Evolutionary conservation across 2,329 filamentous ascomycete species (phyloP), one percentile per base, ranked within the genome.

Genomic region (Stemphylium vesicarium): DNA sequence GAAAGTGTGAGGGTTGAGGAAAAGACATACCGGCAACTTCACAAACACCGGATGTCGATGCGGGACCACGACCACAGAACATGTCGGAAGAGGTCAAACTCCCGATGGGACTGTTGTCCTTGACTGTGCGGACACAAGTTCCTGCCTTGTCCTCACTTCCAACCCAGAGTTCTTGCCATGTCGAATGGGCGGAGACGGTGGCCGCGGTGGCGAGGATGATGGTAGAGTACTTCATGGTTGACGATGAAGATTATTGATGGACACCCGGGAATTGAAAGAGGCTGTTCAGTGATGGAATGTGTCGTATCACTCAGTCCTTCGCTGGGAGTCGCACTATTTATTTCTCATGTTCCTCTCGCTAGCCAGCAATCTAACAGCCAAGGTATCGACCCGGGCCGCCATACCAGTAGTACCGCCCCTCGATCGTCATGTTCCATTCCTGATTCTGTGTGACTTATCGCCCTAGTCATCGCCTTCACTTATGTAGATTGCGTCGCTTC

Each of bases 101-200:
- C 12, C 63, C 36, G 42, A 75, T 67, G 6, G 72, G 72, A 45
- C 61, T 71, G 63, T 75, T 75, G 68, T 75, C 69, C 53, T 67
- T 66, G 57, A 75, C 72, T 15, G 62, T 68, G 16, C 72, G 65
- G 8, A 66, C 59, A 50, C 72, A 75, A 8, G 60, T 68, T 6
- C 57, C 62, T 3, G 44, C 63, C 52, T 73, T 69, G 54, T 76
- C 73, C 43, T 59, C 61, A 39, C 54, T 65, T 31, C 73, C 73
- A 51, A 75, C 71, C 73, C 73, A 76, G 3, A 76, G 60, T 31
- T 76, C 39, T 48, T 76, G 73, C 70, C 71, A 76, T 63, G 73
- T 76, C 2, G 73, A 71, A 64, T 76, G 73, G 13, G 73, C 72
- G 18, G 72, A 75, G 51, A 70, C 73, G 33, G 68, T 65, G 4